These are phyloP conservation scores for Tolypocladium album DNA, from an alignment of 2,329 filamentous ascomycete genomes.

Conservation along the genomic window DNA sequence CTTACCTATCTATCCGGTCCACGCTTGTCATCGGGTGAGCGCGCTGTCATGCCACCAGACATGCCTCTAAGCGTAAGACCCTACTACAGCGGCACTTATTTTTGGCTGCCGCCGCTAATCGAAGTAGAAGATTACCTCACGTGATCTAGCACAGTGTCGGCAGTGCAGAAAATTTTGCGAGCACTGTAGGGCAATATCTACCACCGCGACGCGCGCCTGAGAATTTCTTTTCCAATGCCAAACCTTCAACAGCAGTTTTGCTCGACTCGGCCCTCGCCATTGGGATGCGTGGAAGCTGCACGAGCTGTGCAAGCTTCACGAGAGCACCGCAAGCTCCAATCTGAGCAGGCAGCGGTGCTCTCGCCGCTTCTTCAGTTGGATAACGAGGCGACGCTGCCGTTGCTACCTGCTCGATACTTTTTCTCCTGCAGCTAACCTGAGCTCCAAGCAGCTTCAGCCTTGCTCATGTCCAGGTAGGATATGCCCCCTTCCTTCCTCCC, in stretches of 20 bases:
- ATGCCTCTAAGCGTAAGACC: neutral
- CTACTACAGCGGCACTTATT: conserved; percentile 4
- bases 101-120: conserved; percentile 7
- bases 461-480: conserved; percentile 12
- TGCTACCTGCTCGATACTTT: neutral
- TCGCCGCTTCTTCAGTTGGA: neutral
- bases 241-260: neutral
- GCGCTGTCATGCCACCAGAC: neutral
- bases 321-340: neutral
- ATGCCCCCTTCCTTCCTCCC: conserved; percentile 6
- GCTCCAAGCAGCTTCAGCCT: neutral
- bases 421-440: neutral
- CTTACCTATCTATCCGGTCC: neutral
- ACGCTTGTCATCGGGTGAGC: neutral
- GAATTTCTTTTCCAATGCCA: neutral
- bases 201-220: neutral
- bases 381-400: neutral
- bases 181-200: conserved; percentile 23
- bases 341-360: neutral
- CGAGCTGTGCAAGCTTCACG: neutral
- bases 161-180: conserved; percentile 12
- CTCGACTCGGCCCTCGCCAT: neutral
- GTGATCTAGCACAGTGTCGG: conserved; percentile 15
- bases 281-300: neutral
- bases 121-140: conserved; percentile 9